phyloP scores from a whole-genome alignment of 2,329 filamentous ascomycete species.

The Sphaceloma murrayae region DNA sequence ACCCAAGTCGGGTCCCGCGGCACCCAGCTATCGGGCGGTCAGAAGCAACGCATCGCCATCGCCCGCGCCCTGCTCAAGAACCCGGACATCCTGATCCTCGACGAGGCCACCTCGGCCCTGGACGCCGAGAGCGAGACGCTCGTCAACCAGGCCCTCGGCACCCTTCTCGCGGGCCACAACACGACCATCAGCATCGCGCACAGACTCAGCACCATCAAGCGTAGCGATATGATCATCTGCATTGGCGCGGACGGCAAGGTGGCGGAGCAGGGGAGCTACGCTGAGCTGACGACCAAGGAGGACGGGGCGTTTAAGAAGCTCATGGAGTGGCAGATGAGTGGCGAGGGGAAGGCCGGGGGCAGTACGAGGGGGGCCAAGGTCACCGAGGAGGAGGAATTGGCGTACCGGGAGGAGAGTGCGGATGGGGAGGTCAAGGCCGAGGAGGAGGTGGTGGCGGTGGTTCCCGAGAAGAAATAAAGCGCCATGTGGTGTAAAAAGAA shows the following conservation, averaged over 20 bases:
- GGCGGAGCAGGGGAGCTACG: conserved; percentile 80
- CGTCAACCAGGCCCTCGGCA: conserved; percentile 80
- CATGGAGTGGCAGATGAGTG: conserved; percentile 98
- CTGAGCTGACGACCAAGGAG: conserved; percentile 60
- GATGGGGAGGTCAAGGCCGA: conserved; percentile 29
- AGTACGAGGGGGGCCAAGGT: conserved; percentile 17
- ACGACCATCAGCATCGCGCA: conserved; percentile 98
- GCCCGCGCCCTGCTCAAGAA: conserved; percentile 89
- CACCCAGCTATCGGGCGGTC: conserved; percentile 86
- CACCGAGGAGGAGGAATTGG: conserved; percentile 26
- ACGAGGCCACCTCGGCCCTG: conserved; percentile 87
- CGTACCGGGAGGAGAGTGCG: conserved; percentile 36
- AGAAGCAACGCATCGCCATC: conserved; percentile 97
- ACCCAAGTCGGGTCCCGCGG: conserved; percentile 87
- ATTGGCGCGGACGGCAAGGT: conserved; percentile 78
- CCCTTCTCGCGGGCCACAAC: conserved; percentile 73
- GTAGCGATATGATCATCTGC: conserved; percentile 89
- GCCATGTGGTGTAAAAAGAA: background rate
- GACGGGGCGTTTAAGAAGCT: conserved; percentile 84
- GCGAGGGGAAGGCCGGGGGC: conserved; percentile 49
- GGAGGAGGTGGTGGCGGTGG: conserved; percentile 24
- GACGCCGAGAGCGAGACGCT: conserved; percentile 96
- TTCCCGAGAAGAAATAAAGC: too few species aligned
- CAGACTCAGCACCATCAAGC: conserved; percentile 89
- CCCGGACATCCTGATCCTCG: conserved; percentile 91